phyloP scores from a whole-genome alignment of 495 filamentous ascomycete genomes.

The Tuber aestivum region DNA sequence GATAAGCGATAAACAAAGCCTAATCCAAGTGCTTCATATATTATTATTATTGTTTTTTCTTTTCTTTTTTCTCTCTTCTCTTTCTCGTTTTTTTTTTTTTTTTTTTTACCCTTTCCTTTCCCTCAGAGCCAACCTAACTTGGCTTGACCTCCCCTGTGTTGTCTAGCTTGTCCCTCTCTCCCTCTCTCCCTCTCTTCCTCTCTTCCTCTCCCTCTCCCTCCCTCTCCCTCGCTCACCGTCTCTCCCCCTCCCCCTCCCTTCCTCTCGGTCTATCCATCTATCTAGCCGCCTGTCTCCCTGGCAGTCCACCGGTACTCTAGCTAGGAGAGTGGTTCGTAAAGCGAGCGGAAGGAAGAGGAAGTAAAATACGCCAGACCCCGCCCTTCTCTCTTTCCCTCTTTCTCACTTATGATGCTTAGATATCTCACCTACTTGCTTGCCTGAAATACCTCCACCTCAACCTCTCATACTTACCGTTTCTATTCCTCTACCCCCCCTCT shows the following conservation, averaged over 20 bases:
- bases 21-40: neutral
- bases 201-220: constrained; percentile 4
- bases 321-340: neutral
- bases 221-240: too few species aligned
- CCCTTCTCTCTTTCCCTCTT: neutral
- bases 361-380: neutral
- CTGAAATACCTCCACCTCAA: neutral
- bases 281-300: neutral
- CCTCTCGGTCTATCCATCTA: neutral
- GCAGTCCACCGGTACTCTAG: neutral
- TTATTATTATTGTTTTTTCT: constrained; percentile 5
- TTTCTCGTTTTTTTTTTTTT: neutral
- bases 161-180: too few species aligned
- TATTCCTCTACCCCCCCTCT: neutral
- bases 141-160: neutral
- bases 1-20: constrained; percentile 4
- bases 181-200: constrained; percentile 7
- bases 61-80: neutral
- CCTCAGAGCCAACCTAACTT: neutral
- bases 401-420: neutral
- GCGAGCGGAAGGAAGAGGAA: neutral
- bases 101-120: too few species aligned
- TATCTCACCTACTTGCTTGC: neutral
- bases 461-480: neutral
- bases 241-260: constrained; percentile 9